Conservation (phyloP, 352 stramenopile genomes). For the Phytophthora uliginosa region DNA sequence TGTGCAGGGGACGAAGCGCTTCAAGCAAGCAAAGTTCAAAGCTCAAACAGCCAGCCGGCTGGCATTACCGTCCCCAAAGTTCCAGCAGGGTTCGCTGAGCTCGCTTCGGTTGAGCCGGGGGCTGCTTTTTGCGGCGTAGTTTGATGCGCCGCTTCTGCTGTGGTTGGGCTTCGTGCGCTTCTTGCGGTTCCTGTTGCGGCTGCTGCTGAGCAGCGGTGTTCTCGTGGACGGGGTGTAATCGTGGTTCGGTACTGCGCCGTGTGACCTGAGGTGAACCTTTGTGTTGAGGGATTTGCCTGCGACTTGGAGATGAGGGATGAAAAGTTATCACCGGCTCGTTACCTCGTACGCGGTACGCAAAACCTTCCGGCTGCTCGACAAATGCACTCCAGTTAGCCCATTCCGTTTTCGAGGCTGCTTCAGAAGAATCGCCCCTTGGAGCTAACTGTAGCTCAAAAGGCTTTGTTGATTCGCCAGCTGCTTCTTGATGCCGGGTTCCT, state of each 20-base stretch:
- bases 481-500: neutral
- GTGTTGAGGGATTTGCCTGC: slow-evolving; percentile 13
- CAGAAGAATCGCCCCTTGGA: neutral
- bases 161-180: neutral
- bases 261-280: slow-evolving; percentile 36
- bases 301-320: slow-evolving; percentile 12
- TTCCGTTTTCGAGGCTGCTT: slow-evolving; percentile 10
- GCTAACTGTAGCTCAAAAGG: slow-evolving; percentile 29
- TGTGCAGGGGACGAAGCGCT: neutral
- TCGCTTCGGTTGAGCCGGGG: slow-evolving; percentile 17
- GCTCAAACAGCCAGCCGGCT: too few species aligned
- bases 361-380: slow-evolving; percentile 39
- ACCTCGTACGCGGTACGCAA: slow-evolving; percentile 38
- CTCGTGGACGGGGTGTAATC: slow-evolving; percentile 34
- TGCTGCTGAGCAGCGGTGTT: slow-evolving; percentile 16
- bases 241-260: slow-evolving; percentile 28
- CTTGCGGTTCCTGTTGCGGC: slow-evolving; percentile 21
- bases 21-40: neutral
- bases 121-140: slow-evolving; percentile 24
- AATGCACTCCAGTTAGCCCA: slow-evolving; percentile 53
- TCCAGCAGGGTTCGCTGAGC: slow-evolving; percentile 55
- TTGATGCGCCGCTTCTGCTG: slow-evolving; percentile 26
- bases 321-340: slow-evolving; percentile 9
- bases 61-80: slow-evolving; percentile 37
- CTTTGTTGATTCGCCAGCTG: neutral